Percentiles rank a stretch among this genome's conserved stretches.
phyloP scores from a whole-genome alignment of 306 rosid genomes.

The Lablab purpureus region DNA sequence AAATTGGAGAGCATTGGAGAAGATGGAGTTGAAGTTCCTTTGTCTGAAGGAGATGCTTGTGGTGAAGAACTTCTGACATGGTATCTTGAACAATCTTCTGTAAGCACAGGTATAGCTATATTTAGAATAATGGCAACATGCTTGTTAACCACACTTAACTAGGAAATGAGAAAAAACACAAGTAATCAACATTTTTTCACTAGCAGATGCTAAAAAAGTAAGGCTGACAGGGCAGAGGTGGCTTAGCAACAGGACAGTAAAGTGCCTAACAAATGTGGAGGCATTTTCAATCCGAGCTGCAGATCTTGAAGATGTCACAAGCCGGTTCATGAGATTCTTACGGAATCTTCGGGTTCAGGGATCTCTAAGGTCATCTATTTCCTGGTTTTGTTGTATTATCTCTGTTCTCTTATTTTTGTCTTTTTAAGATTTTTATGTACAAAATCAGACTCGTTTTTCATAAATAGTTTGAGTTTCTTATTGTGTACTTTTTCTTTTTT shows the following conservation, averaged over 20 bases:
- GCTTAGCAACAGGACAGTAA: constrained; percentile 60
- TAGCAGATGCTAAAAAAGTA: constrained; percentile 67
- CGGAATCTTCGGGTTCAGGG: constrained; percentile 80
- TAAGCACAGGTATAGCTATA: constrained; percentile 65
- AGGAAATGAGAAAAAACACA: not conserved
- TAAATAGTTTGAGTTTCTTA: too few species aligned
- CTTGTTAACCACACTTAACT: not conserved
- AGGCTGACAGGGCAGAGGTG: constrained; percentile 58
- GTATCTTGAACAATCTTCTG: constrained; percentile 87
- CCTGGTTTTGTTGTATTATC: not conserved
- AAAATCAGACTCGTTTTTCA: too few species aligned
- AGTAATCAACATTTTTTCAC: constrained; percentile 8
- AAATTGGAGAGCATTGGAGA: constrained; percentile 76
- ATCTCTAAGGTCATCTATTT: constrained; percentile 68
- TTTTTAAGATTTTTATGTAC: too few species aligned
- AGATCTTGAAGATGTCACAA: constrained; percentile 81
- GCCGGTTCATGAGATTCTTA: constrained; percentile 69
- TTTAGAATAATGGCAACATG: not conserved
- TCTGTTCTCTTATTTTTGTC: too few species aligned
- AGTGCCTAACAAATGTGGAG: constrained; percentile 81
- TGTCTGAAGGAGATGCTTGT: constrained; percentile 82
- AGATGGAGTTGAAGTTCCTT: constrained; percentile 59
- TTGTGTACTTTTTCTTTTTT: too few species aligned
- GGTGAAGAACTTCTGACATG: constrained; percentile 90
- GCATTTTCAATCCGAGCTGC: constrained; percentile 72